A percentile compares a stretch with the other conserved stretches of the same genome.
Evolutionary conservation across 2,329 filamentous ascomycete species (phyloP).

Genomic region (Mariannaea sp.): DNA sequence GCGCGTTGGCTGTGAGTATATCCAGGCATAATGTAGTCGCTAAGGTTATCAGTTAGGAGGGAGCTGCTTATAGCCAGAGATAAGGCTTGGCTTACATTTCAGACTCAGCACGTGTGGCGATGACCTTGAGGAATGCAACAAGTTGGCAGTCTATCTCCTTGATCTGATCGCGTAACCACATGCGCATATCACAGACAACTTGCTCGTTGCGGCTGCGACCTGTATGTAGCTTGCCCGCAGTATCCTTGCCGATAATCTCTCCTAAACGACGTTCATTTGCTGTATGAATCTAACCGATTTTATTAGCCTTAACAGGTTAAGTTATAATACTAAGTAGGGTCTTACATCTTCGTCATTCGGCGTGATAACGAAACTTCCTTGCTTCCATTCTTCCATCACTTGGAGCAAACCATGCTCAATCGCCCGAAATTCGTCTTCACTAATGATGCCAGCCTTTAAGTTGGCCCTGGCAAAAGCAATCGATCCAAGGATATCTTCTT

Average conservation of each 20-base stretch:
- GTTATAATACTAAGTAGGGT: not conserved
- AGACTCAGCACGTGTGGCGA: conserved; percentile 41
- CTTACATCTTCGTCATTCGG: not conserved
- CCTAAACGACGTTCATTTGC: conserved; percentile 61
- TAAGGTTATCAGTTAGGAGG: not conserved
- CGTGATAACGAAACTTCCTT: conserved; percentile 55
- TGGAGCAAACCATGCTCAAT: conserved; percentile 73
- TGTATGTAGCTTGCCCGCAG: conserved; percentile 74
- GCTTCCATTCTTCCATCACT: conserved; percentile 59
- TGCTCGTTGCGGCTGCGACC: conserved; percentile 74
- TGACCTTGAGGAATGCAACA: conserved; percentile 33
- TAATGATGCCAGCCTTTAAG: conserved; percentile 74
- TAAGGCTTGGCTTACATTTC: not conserved
- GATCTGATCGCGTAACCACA: conserved; percentile 56
- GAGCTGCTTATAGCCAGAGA: not conserved
- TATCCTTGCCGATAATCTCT: conserved; percentile 72
- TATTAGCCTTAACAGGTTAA: not conserved
- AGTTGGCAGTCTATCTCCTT: conserved; percentile 34
- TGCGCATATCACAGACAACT: conserved; percentile 72
- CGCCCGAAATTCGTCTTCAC: conserved; percentile 70
- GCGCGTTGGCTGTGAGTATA: conserved; percentile 89
- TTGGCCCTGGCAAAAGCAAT: conserved; percentile 86
- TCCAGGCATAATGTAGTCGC: conserved; percentile 77
- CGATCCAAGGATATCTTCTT: conserved; percentile 78
- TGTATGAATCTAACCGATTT: conserved; percentile 50